Evolutionary conservation across 495 filamentous ascomycete species (phyloP).

Genomic region (Aspergillus cavernicola): DNA sequence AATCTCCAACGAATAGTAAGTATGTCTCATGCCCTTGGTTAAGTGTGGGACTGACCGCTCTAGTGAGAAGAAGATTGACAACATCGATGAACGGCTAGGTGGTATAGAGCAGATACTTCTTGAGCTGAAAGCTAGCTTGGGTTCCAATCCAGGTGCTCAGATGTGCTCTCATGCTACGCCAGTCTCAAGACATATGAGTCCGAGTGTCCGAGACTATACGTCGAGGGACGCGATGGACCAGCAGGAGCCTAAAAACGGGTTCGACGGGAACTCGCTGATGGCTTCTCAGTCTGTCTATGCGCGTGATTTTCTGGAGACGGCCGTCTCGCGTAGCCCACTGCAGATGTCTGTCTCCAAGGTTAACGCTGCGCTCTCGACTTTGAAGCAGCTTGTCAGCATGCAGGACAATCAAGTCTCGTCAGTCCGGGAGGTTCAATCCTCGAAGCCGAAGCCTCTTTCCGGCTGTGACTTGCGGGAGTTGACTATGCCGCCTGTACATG

Average conservation of each 20-base stretch:
- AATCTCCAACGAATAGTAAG: constrained; percentile 67
- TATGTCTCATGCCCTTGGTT: neutral
- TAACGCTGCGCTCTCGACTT: constrained; percentile 50
- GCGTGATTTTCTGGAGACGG: constrained; percentile 57
- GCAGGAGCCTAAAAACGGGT: constrained; percentile 41
- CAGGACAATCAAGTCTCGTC: constrained; percentile 35
- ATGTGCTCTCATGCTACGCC: constrained; percentile 19
- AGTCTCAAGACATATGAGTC: constrained; percentile 16
- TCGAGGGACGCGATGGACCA: constrained; percentile 31
- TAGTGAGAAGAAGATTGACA: constrained; percentile 67
- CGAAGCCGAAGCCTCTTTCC: constrained; percentile 39
- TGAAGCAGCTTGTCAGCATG: constrained; percentile 55
- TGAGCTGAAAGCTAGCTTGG: constrained; percentile 24
- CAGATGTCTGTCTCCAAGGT: constrained; percentile 50
- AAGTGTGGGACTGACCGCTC: constrained; percentile 2
- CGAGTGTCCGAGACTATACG: constrained; percentile 21
- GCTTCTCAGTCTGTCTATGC: constrained; percentile 62
- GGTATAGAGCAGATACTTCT: constrained; percentile 53
- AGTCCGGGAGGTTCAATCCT: constrained; percentile 39
- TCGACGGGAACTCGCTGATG: constrained; percentile 60
- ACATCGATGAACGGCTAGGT: constrained; percentile 59
- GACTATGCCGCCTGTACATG: constrained; percentile 50
- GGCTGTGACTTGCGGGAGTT: constrained; percentile 44
- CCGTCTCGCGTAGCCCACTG: constrained; percentile 51
- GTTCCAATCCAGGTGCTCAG: constrained; percentile 5